These are phyloP conservation scores for Kazachstania sp. DNA, from an alignment of 1,139 yeast species.

Conservation along the genomic window DNA sequence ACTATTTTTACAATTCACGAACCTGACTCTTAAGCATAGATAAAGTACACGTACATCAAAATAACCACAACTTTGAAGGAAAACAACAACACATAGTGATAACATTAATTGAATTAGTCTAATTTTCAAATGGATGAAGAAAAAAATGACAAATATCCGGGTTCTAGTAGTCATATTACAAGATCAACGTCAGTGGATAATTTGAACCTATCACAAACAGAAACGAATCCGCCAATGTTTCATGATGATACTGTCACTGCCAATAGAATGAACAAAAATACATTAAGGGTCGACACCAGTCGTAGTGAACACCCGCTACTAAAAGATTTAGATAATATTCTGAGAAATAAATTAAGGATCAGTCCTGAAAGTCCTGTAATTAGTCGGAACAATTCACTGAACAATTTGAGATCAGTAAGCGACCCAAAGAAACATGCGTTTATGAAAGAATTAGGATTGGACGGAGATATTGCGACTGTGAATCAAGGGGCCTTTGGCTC, in stretches of 20 bases:
- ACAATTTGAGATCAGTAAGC: not conserved
- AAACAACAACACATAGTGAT: too few relatives aligned
- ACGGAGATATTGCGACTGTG: slow-evolving; percentile 10
- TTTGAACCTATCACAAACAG: slow-evolving; percentile 9
- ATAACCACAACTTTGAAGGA: too few relatives aligned
- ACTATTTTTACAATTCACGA: too few relatives aligned
- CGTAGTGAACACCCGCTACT: slow-evolving; percentile 2
- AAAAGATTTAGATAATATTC: slow-evolving; percentile 22
- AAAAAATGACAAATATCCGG: not conserved
- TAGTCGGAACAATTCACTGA: slow-evolving; percentile 6
- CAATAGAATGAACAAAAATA: not conserved
- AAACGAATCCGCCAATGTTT: slow-evolving; percentile 9
- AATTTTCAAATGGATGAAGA: not conserved
- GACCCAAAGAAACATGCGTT: slow-evolving; percentile 6
- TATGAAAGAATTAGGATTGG: slow-evolving; percentile 10
- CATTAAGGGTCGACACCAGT: slow-evolving; percentile 2
- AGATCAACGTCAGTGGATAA: slow-evolving; percentile 18
- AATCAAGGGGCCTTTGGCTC: not conserved
- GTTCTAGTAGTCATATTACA: slow-evolving; percentile 2
- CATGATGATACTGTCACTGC: slow-evolving; percentile 12
- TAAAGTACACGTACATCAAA: too few relatives aligned
- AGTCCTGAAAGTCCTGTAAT: slow-evolving; percentile 7
- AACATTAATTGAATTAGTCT: not conserved
- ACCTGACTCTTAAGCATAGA: too few relatives aligned
- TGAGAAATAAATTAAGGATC: slow-evolving; percentile 18